Evolutionary conservation across 148 eudicot genomes (phyloP), one percentile per base, ranked within the genome.

Genomic region (Chenopodium quinoa): DNA sequence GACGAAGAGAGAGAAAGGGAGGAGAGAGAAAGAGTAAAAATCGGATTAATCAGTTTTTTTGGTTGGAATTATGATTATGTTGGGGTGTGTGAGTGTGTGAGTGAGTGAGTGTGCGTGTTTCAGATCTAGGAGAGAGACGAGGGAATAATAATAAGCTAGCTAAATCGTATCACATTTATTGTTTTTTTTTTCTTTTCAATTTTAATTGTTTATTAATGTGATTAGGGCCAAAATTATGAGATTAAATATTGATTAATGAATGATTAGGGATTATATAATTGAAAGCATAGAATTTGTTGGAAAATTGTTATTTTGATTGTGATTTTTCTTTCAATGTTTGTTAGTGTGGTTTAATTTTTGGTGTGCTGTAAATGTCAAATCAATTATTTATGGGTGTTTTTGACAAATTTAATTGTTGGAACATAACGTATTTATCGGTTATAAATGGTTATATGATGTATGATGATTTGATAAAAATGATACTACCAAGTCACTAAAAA

Each of bases 1-100:
- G 66, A 82, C 72, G 79, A 66, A 80, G 79, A 85, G 80, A 75
- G 88, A 83, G 86, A 81, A 84, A 86, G 83, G 68, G 77, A 69
- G 46, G 77, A 65, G 58, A 80, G 78, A 22, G 62, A 56, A 13
- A 50, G 54, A 68, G 82, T 78, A 52, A 72, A 72, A 65, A 54
- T 81, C 78, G 86, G 86, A 81, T 3, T 47, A 72, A 48, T 80
- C 77, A 27, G 83, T 84, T 79, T 85, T 83, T 73, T 48, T 50
- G 78, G 81, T 74, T 71, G 80, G 75, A 73, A 58, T 17, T 80
- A n/a, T 70, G 11, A 56, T 60, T 79, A 75, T 70, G 23, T 54
- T 56, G 62, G 62, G 62, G 48, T 11, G 17, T 37, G 22, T 4
- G 47, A 56, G 25, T 83, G 79, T 44, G 83, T 65, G 82, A 11